Conservation (phyloP, 495 filamentous ascomycete species). For the Neurospora discreta region DNA sequence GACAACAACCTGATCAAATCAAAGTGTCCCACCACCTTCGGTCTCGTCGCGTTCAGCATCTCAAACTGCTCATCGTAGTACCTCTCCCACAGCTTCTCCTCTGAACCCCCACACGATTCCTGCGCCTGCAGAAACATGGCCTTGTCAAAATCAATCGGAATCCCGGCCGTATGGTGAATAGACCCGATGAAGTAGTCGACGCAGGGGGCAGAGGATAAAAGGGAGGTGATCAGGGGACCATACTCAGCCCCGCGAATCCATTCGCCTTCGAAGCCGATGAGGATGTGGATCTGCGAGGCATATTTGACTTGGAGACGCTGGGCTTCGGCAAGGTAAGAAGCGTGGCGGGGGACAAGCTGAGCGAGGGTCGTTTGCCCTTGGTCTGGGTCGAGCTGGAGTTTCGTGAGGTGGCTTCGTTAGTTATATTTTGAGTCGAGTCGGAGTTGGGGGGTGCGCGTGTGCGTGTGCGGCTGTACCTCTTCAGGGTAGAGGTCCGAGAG, state of each 20-base stretch:
- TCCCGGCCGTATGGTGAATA: conserved; percentile 72
- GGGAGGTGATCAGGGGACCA: conserved; percentile 39
- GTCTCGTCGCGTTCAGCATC: conserved; percentile 64
- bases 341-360: conserved; percentile 44
- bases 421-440: conserved; percentile 5
- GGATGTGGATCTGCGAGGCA: conserved; percentile 57
- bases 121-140: conserved; percentile 40
- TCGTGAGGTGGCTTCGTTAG: conserved; percentile 3
- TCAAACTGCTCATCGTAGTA: conserved; percentile 82
- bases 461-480: conserved; percentile 45
- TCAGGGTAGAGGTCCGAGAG: conserved; percentile 80
- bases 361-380: conserved; percentile 26
- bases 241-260: conserved; percentile 66
- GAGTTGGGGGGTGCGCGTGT: neutral
- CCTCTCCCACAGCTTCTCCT: conserved; percentile 60
- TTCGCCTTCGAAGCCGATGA: conserved; percentile 87
- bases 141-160: conserved; percentile 82
- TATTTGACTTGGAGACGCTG: conserved; percentile 59
- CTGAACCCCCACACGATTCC: conserved; percentile 27
- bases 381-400: conserved; percentile 22
- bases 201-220: conserved; percentile 43
- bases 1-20: conserved; percentile 80
- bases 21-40: conserved; percentile 83
- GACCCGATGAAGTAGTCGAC: conserved; percentile 88
- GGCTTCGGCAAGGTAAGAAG: conserved; percentile 61